Evolutionary conservation across 106 monocot genomes (phyloP), one percentile per base, ranked within the genome.

Genomic region (Agapanthus africanus): DNA sequence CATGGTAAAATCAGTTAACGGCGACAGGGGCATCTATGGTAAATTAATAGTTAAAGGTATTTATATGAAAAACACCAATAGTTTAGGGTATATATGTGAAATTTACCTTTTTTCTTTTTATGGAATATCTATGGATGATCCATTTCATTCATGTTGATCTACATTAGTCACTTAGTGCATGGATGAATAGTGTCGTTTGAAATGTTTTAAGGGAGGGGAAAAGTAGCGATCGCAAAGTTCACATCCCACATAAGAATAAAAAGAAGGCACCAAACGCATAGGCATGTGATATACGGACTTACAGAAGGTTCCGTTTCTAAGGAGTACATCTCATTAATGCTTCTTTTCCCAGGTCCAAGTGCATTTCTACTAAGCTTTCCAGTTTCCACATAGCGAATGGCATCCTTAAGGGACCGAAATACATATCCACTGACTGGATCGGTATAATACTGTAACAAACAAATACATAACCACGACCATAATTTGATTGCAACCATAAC

Each of bases 391-490:
- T 63, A 83, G 33, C 40, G 67, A 54, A 19, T 37, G 6, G 64
- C 83, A 66, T 74, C 83, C 39, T 75, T 79, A 41, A 71, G 61
- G 33, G 83, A 75, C 22, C 78, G 74, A 62, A 83, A 83, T 27
- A 79, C 46, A 72, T 79, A 79, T 51, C 74, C 78, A 68, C 28
- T 75, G 42, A 66, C 68, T 36, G 79, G 83, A 71, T 83, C 83
- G 5, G 36, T 72, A 47, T 79, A 83, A 63, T 83, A 83, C 83
- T 83, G 83, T 36, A 71, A n/a, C 33, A 75, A 52, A 46, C 28
- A 49, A 28, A 10, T 76, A 13, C 25, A 37, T 72, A 10, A 63
- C 30, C n/a, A 11, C 8, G 42, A 16, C 32, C 27, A 8, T 52
- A 51, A 5, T 52, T 51, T 11, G 14, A 13, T 36, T 16, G 27